Percentiles rank a stretch among this genome's conserved stretches.
Conservation (phyloP, 2,329 filamentous ascomycete genomes). For the Thermochaetoides dissita region DNA sequence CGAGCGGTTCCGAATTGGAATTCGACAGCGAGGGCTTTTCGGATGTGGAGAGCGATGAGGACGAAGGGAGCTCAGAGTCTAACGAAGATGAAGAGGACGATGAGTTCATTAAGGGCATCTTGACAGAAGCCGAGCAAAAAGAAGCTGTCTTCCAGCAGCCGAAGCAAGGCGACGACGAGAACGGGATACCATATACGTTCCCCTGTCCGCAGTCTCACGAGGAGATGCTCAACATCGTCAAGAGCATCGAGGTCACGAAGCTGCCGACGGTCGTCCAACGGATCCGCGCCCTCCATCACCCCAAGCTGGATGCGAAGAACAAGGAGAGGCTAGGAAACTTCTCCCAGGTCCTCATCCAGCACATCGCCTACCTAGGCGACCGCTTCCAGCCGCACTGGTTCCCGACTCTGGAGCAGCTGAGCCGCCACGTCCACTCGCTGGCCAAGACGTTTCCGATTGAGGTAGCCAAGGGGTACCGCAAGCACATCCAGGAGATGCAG, state of each 20-base stretch:
- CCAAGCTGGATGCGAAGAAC: slow-evolving; percentile 71
- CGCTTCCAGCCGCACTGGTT: slow-evolving; percentile 40
- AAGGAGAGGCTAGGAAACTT: slow-evolving; percentile 67
- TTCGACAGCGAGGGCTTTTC: slow-evolving; percentile 38
- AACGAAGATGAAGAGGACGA: slow-evolving; percentile 57
- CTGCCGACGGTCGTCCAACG: slow-evolving; percentile 71
- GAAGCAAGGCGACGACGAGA: slow-evolving; percentile 32
- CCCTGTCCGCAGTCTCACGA: slow-evolving; percentile 66
- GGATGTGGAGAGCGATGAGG: slow-evolving; percentile 31
- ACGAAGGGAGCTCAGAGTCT: slow-evolving; percentile 23
- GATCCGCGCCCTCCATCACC: slow-evolving; percentile 83
- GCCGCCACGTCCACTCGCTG: slow-evolving; percentile 84
- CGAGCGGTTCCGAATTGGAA: slow-evolving; percentile 61
- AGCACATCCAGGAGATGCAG: slow-evolving; percentile 49
- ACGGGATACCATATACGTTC: slow-evolving; percentile 68
- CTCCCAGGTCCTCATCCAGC: slow-evolving; percentile 50
- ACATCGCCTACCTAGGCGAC: slow-evolving; percentile 37
- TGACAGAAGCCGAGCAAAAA: slow-evolving; percentile 43
- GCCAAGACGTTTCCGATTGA: slow-evolving; percentile 72
- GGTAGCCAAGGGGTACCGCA: slow-evolving; percentile 63
- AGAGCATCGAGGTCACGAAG: slow-evolving; percentile 47
- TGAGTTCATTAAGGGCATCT: slow-evolving; percentile 58
- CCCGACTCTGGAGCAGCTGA: slow-evolving; percentile 58
- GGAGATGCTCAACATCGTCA: slow-evolving; percentile 56
- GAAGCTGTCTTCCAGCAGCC: slow-evolving; percentile 36